Percentiles rank a stretch among this genome's conserved stretches.
Evolutionary conservation across 441 rosid species (phyloP).

Genomic region (Pelargonium citronellum): DNA sequence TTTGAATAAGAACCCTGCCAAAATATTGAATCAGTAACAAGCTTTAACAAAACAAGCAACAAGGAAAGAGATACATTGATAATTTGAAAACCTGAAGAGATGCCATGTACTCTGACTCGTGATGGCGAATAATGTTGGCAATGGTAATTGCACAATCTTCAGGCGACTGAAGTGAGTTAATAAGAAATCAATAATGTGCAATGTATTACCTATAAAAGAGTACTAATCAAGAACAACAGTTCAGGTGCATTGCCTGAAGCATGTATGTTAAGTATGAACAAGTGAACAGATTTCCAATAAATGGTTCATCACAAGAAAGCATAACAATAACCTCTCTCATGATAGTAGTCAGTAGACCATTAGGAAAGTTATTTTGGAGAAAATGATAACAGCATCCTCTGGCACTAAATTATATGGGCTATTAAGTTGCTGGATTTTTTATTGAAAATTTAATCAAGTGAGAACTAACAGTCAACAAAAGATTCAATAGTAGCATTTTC

Average conservation of each 20-base stretch:
- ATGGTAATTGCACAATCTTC: conserved; percentile 71
- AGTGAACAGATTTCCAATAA: neutral
- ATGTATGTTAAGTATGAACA: neutral
- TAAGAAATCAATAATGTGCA: conserved; percentile 10
- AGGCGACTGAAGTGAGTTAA: conserved; percentile 51
- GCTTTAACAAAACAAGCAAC: conserved; percentile 12
- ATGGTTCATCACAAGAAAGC: neutral
- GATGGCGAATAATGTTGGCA: conserved; percentile 66
- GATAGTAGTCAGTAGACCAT: neutral
- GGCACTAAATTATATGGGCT: neutral
- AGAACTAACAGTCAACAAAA: neutral
- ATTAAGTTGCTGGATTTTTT: neutral
- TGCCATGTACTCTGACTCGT: conserved; percentile 78
- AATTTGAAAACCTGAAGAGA: conserved; percentile 69
- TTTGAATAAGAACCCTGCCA: conserved; percentile 83
- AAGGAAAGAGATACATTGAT: conserved; percentile 11
- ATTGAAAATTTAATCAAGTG: neutral
- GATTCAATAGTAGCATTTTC: neutral
- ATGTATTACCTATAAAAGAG: neutral
- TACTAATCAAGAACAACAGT: too few species aligned
- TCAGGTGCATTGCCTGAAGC: neutral
- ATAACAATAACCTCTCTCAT: neutral
- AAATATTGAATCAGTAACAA: conserved; percentile 18
- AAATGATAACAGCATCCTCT: neutral
- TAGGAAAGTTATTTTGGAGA: neutral